These are phyloP conservation scores for Thuidium tamariscinum DNA, from an alignment of 225 moss, liverwort and hornwort species.

Conservation along the genomic window DNA sequence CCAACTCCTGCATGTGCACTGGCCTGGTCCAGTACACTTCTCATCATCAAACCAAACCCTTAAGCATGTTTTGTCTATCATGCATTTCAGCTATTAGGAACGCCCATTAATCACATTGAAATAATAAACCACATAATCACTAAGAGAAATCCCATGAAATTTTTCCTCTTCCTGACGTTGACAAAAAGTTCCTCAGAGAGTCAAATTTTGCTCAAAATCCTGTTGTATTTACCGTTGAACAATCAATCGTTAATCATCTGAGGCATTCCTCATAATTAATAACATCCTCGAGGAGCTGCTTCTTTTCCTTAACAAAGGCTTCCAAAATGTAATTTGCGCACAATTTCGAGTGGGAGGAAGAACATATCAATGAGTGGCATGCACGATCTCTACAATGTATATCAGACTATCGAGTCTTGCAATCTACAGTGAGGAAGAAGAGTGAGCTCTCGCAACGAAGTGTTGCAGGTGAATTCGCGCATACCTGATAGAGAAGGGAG, in stretches of 20 bases:
- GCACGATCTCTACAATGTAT: neutral
- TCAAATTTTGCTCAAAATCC: neutral
- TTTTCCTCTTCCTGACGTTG: neutral
- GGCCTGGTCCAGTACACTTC: slow-evolving; percentile 9
- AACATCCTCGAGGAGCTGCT: neutral
- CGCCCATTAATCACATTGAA: neutral
- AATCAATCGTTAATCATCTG: neutral
- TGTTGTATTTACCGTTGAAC: neutral
- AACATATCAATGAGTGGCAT: neutral
- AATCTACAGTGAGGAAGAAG: neutral
- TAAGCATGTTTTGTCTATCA: neutral
- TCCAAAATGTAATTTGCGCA: neutral
- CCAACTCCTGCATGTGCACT: slow-evolving; percentile 26
- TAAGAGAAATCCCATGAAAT: neutral
- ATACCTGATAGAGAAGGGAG: neutral
- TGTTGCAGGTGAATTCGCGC: neutral
- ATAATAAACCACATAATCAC: neutral
- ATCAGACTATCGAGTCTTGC: neutral
- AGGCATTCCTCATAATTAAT: neutral
- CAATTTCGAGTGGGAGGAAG: neutral
- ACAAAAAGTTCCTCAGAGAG: neutral
- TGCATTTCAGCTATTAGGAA: neutral
- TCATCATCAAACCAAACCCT: neutral
- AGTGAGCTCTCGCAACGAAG: neutral
- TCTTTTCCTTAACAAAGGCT: neutral